Evolutionary conservation across 2,329 filamentous ascomycete genomes (phyloP), one percentile per base, ranked within the genome.

Genomic region (Talaromyces piceae): DNA sequence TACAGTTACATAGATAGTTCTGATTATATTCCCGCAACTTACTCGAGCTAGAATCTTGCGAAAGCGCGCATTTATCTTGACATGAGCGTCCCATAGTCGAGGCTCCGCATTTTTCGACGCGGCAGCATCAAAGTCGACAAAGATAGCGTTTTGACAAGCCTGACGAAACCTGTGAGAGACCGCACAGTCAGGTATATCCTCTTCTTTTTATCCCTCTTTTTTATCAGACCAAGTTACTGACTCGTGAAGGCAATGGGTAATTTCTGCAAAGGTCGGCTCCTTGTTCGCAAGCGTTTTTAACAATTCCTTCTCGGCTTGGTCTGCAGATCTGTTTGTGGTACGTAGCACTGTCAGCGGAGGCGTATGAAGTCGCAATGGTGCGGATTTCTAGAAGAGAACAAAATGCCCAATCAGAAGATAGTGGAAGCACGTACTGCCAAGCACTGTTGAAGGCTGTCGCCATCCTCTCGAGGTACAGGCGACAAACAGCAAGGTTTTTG

Each of bases 41-140:
- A 77, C 74, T 58, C 77, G 78, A 58, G 76, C 74, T 56, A 91
- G 73, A 50, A 82, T 76, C 63, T 83, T 84, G 62, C 88, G 81
- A 71, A 91, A 95, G 63, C 84, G 82, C 59, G 76, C 78, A 65
- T 93, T 94, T 66, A 95, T 83, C 59, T 81, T 79, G 55, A 80
- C 78, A 69, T 97, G 91, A 49, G 82, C 79, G 54, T 82, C 76
- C 91, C 91, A 97, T 44, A 97, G 78, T 54, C 76, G 78, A 52
- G 74, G 69, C 67, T 95, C 89, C 48, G 86, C 78, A 51, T 82
- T 77, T 82, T 77, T 56, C 75, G 73, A 54, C 74, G 76, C 61
- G 43, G 68, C 64, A 46, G 63, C 58, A 54, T 69, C 64, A 50
- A 70, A 67, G 67, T 95, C 84, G 64, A 79, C 72, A 63, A 89